Conservation (phyloP, 306 rosid species). For the Glycine latifolia region DNA sequence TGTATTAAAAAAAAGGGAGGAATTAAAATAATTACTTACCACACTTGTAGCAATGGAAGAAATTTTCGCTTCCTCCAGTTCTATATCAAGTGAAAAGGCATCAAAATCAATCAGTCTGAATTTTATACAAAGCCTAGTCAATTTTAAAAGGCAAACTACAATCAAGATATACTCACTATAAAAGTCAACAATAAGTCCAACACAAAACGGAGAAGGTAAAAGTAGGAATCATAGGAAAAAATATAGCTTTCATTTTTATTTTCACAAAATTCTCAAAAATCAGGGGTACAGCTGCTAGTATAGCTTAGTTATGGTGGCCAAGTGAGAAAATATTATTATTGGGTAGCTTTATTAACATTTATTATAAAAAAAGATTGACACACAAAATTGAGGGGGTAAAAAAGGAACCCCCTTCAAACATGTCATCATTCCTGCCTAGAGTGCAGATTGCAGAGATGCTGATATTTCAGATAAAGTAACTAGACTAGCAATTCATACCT, state of each 20-base stretch:
- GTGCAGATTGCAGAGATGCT: neutral
- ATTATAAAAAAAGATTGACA: neutral
- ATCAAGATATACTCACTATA: neutral
- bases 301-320: neutral
- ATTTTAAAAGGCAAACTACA: neutral
- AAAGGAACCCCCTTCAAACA: neutral
- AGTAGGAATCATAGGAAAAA: neutral
- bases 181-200: neutral
- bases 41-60: conserved; percentile 84
- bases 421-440: neutral
- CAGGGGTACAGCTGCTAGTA: neutral
- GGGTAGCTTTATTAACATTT: neutral
- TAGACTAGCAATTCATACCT: conserved; percentile 59
- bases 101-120: conserved; percentile 28
- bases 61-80: conserved; percentile 74
- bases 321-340: conserved; percentile 10
- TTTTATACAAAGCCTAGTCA: neutral
- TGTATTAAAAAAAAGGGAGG: neutral
- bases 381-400: neutral
- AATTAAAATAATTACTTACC: conserved; percentile 55
- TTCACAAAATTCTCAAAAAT: no score
- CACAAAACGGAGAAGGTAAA: neutral
- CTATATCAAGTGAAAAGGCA: conserved; percentile 52
- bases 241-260: no score
- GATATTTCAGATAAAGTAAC: neutral